Conservation (phyloP, 2,329 filamentous ascomycete genomes). For the Penicillium sp. region DNA sequence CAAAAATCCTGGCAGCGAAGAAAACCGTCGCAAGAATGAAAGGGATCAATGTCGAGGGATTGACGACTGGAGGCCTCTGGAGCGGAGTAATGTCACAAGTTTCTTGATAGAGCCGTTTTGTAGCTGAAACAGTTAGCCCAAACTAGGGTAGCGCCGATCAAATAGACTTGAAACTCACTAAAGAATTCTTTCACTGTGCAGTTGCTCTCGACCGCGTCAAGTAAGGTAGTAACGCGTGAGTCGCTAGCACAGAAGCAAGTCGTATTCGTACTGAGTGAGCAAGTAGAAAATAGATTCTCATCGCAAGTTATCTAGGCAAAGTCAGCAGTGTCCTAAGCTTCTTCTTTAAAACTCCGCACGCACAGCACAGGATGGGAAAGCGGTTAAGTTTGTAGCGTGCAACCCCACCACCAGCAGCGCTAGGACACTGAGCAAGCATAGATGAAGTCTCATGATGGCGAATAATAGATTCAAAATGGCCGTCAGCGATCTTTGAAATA, state of each 20-base stretch:
- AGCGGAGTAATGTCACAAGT: not conserved
- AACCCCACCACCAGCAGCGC: not conserved
- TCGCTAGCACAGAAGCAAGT: not conserved
- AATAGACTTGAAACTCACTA: not conserved
- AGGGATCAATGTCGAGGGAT: slow-evolving; percentile 10
- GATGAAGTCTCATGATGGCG: not conserved
- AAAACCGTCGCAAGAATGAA: slow-evolving; percentile 17
- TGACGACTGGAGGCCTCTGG: not conserved
- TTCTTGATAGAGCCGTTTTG: not conserved
- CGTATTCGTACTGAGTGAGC: not conserved
- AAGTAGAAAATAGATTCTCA: not conserved
- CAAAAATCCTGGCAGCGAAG: slow-evolving; percentile 14
- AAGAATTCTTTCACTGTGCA: not conserved
- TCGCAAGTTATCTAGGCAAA: not conserved
- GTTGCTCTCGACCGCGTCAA: not conserved
- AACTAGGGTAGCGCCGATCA: not conserved
- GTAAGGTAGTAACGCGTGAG: not conserved
- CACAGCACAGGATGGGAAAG: not conserved
- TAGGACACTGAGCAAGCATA: not conserved
- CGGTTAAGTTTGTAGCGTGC: not conserved
- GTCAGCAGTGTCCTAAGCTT: not conserved
- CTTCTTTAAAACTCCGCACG: not conserved
- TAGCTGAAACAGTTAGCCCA: not conserved
- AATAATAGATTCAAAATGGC: not conserved
- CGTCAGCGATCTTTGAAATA: not conserved